phyloP scores from a whole-genome alignment of 2,329 filamentous ascomycete genomes.

The Ophiostoma himal-ulmi region DNA sequence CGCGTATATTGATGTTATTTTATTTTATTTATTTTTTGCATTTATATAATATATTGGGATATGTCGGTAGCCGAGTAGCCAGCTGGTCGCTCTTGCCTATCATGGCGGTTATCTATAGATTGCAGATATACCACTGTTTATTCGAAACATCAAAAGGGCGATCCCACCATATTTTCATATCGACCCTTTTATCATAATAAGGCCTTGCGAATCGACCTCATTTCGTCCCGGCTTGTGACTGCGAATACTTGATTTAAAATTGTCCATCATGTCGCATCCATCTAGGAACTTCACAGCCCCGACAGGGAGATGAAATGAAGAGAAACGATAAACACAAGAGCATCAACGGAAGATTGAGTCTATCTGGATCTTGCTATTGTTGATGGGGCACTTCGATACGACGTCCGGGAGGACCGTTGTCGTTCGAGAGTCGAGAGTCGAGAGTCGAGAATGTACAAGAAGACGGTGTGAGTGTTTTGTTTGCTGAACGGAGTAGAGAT shows the following conservation, averaged over 20 bases:
- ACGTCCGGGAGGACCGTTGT: not conserved
- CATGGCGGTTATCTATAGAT: not conserved
- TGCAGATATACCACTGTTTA: not conserved
- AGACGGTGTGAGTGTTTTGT: not conserved
- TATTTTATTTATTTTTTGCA: too few species aligned
- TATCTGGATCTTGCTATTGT: not conserved
- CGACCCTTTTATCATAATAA: too few species aligned
- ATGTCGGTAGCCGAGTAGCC: too few species aligned
- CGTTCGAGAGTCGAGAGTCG: not conserved
- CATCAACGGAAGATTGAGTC: not conserved
- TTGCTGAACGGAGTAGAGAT: constrained; percentile 5
- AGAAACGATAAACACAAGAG: not conserved
- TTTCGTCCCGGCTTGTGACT: not conserved
- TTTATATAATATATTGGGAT: too few species aligned
- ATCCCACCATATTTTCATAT: not conserved
- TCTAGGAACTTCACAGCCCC: not conserved
- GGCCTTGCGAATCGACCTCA: not conserved
- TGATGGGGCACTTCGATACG: not conserved
- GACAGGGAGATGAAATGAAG: not conserved
- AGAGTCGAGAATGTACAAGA: not conserved
- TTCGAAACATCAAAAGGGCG: not conserved
- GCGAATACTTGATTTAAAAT: not conserved
- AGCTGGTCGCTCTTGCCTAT: not conserved
- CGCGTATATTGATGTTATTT: not conserved
- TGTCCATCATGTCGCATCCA: not conserved